A percentile compares a stretch with the other conserved stretches of the same genome.
phyloP scores from a whole-genome alignment of 2,329 filamentous ascomycete genomes.

The Phyllachora maydis region DNA sequence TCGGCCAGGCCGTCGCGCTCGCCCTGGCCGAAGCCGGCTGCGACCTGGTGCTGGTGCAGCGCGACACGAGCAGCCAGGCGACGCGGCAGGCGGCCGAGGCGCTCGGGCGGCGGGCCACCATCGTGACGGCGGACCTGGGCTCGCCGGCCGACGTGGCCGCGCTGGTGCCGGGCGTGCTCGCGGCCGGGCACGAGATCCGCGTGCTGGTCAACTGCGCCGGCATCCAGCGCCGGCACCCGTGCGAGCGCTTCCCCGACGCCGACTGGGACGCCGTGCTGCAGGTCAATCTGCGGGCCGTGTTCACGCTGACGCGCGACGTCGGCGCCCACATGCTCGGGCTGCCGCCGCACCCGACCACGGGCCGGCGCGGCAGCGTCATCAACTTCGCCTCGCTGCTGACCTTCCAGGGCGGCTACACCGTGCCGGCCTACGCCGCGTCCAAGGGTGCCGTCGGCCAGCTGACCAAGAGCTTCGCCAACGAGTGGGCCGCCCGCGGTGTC shows the following conservation, averaged over 20 bases:
- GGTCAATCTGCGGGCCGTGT: constrained; percentile 70
- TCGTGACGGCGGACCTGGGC: constrained; percentile 52
- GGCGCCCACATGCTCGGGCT: constrained; percentile 59
- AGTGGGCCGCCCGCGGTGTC: constrained; percentile 64
- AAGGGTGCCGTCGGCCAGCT: constrained; percentile 75
- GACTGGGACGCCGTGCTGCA: constrained; percentile 72
- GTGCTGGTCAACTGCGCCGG: constrained; percentile 77
- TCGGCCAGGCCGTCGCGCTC: constrained; percentile 33
- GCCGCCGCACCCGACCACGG: constrained; percentile 20
- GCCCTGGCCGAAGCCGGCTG: constrained; percentile 37
- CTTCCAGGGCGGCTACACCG: constrained; percentile 74
- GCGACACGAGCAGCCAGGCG: constrained; percentile 11
- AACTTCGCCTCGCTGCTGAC: constrained; percentile 67
- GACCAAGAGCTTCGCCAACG: constrained; percentile 70
- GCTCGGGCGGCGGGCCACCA: constrained; percentile 42
- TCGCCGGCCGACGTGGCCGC: constrained; percentile 35
- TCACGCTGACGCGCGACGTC: constrained; percentile 56
- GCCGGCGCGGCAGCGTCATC: constrained; percentile 52
- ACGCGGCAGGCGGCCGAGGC: constrained; percentile 43
- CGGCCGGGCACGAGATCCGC: constrained; percentile 42
- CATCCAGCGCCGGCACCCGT: constrained; percentile 61
- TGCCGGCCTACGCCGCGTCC: constrained; percentile 69
- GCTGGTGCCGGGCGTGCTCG: constrained; percentile 38
- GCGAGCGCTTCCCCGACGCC: constrained; percentile 45
- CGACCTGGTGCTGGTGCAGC: constrained; percentile 28